Evolutionary conservation across 371 early-diverging fungal genomes (phyloP), one percentile per base, ranked within the genome.

Genomic region (Lichtheimia ramosa): DNA sequence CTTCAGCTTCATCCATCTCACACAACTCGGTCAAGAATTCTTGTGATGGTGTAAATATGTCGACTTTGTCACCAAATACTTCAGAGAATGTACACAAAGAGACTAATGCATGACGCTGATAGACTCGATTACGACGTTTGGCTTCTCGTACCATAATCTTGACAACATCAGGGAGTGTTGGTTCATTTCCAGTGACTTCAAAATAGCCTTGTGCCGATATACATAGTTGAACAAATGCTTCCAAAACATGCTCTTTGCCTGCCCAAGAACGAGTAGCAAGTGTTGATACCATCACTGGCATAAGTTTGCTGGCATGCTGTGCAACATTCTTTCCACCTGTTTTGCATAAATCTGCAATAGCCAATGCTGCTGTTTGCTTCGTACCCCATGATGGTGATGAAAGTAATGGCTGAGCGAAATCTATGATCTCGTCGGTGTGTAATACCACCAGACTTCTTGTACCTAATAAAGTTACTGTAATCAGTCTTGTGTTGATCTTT

Each of bases 161-260:
- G 5, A 71, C 71, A 12, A 85, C 77, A 15, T 82, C 78, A 0
- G 71, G 74, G 5, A 85, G 59, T 21, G 65, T 59, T 10, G 68
- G 69, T 12, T 67, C 69, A 18, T 59, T 62, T 14, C 62, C 68
- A 2, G 62, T 48, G 10, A 28, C 42, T 1, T 54, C 70, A 63
- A 85, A 83, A 65, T 68, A 83, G 0, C 59, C 75, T 51, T 84
- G 85, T 48, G 83, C 71, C 0, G 83, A 83, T 8, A 87, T 66
- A 15, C 83, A 80, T 1, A 90, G 65, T 14, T 76, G 74, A 1
- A 84, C 84, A 61, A 95, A 79, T 3, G 91, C 83, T 43, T 87
- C 88, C 23, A 95, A 72, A 4, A 95, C 86, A 21, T 80, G 75
- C 60, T 95, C 95, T 67, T 95, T 96, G 28, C 96, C 96, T 2